Percentiles rank a stretch among this genome's conserved stretches.
Evolutionary conservation across 108 stramenopile species (phyloP).

Genomic region (Pelagomonas calceolata): DNA sequence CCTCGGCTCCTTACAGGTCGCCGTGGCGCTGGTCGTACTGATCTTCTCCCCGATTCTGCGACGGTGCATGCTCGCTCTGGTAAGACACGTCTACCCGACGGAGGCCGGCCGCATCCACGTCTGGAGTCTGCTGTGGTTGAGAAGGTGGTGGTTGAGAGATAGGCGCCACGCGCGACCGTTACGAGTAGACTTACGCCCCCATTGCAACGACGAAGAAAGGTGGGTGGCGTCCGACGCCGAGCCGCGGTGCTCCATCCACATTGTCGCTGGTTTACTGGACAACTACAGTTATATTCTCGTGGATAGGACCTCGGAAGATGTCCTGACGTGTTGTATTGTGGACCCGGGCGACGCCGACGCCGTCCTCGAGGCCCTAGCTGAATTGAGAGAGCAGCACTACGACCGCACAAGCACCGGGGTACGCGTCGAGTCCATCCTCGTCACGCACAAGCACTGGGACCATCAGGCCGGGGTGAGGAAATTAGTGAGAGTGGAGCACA

Average conservation of each 20-base stretch:
- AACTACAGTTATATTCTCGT: not conserved
- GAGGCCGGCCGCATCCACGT: not conserved
- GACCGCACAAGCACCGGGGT: too few relatives aligned
- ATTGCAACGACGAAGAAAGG: too few relatives aligned
- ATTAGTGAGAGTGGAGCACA: not conserved
- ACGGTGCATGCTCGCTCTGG: not conserved
- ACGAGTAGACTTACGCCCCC: not conserved
- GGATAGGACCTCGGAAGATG: not conserved
- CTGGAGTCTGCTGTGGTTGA: not conserved
- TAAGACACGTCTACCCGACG: not conserved
- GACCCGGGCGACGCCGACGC: not conserved
- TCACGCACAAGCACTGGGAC: not conserved
- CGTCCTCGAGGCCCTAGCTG: not conserved
- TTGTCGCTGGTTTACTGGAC: not conserved
- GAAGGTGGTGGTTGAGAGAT: not conserved
- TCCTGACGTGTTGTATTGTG: not conserved
- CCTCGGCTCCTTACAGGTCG: not conserved
- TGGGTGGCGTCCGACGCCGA: too few relatives aligned
- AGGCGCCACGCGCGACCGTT: not conserved
- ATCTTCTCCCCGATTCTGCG: not conserved
- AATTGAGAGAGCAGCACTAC: not conserved
- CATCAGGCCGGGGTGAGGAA: not conserved
- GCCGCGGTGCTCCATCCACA: not conserved
- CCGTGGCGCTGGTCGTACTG: not conserved
- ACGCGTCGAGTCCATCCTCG: not conserved